These are phyloP conservation scores for Quercus glauca DNA, from an alignment of 306 rosid genomes.

Conservation along the genomic window DNA sequence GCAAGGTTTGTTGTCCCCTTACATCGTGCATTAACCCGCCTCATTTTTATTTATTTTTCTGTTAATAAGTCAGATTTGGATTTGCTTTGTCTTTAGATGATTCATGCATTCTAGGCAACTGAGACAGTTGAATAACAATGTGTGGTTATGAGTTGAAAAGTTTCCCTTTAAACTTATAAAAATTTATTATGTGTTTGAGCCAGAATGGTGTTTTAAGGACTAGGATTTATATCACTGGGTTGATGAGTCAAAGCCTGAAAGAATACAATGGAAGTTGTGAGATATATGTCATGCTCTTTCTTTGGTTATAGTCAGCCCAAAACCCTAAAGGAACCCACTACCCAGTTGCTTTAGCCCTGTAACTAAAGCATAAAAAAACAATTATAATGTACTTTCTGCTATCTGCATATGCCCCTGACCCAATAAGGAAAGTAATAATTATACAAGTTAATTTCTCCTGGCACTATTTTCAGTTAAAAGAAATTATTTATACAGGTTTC, in stretches of 20 bases:
- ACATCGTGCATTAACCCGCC: neutral
- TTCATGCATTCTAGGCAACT: neutral
- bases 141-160: neutral
- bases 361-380: no score
- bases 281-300: no score
- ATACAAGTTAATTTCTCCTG: no score
- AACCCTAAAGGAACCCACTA: no score
- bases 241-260: neutral
- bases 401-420: no score
- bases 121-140: neutral
- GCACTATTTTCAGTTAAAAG: no score
- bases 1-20: slow-evolving; percentile 48
- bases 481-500: no score
- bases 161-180: neutral
- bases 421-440: no score
- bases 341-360: no score
- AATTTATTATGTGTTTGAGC: neutral
- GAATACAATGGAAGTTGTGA: neutral
- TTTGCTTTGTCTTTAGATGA: neutral
- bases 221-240: neutral
- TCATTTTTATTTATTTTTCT: neutral
- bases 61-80: neutral
- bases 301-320: no score
- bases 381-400: no score
- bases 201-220: neutral